These are phyloP conservation scores for Penicillium chermesinum DNA, from an alignment of 495 filamentous ascomycete genomes.

Conservation along the genomic window DNA sequence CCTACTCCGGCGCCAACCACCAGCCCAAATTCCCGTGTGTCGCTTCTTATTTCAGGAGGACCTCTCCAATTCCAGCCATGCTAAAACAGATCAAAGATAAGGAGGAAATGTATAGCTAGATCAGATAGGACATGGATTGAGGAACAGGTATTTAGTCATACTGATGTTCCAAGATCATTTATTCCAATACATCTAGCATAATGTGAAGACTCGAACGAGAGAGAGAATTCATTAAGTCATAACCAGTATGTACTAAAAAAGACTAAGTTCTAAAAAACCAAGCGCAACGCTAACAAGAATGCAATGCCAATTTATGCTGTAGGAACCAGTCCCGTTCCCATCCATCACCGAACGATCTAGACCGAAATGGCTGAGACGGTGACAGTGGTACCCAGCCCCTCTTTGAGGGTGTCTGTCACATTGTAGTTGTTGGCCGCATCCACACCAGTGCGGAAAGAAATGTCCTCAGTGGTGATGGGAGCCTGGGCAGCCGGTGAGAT, in stretches of 20 bases:
- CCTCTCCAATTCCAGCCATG: no score
- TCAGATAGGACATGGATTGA: no score
- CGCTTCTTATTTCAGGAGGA: no score
- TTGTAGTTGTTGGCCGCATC: neutral
- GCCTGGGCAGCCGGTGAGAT: constrained; percentile 34
- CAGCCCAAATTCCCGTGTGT: no score
- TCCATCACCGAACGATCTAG: neutral
- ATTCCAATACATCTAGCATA: no score
- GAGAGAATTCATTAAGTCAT: neutral
- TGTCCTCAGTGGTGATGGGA: neutral
- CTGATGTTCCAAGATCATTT: no score
- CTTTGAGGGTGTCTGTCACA: neutral
- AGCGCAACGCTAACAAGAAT: neutral
- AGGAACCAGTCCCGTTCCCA: neutral
- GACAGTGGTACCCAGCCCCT: neutral
- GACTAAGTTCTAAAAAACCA: neutral
- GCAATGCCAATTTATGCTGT: neutral
- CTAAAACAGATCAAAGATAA: no score
- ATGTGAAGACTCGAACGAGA: no score
- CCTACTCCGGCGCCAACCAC: no score
- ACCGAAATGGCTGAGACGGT: neutral
- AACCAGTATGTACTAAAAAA: neutral
- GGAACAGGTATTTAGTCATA: no score
- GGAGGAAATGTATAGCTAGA: no score
- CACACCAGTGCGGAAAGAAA: neutral